Percentiles rank a stretch among this genome's conserved stretches.
These are phyloP conservation scores for Chlorella sp. DNA, from an alignment of 139 green algal species.

Conservation along the genomic window DNA sequence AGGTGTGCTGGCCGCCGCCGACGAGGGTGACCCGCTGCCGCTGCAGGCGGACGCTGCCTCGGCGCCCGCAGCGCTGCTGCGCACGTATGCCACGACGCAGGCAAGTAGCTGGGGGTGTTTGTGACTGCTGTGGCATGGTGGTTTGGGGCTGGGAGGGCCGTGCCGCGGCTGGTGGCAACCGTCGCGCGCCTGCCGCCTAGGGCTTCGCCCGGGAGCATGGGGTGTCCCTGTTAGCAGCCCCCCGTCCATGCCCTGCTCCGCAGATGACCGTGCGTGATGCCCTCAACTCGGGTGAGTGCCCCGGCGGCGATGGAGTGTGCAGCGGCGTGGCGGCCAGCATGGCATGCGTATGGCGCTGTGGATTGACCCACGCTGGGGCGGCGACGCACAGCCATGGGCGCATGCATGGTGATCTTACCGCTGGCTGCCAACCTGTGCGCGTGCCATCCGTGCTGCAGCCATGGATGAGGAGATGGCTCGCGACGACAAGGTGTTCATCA, in stretches of 20 bases:
- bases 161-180: no score
- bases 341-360: neutral
- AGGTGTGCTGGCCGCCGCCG: neutral
- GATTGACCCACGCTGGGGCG: no score
- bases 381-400: no score
- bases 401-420: neutral
- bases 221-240: neutral
- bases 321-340: neutral
- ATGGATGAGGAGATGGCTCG: conserved; percentile 97
- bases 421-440: neutral
- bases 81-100: conserved; percentile 43
- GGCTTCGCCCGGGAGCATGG: neutral
- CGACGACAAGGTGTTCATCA: conserved; percentile 95
- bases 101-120: neutral
- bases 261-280: conserved; percentile 98
- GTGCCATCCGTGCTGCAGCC: conserved; percentile 48
- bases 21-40: neutral
- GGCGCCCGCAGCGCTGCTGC: conserved; percentile 5
- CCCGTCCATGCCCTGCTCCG: neutral
- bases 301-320: neutral
- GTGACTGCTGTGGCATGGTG: neutral
- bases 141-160: no score
- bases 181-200: neutral
- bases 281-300: conserved; percentile 78
- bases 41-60: neutral